Evolutionary conservation across 306 rosid genomes (phyloP).

Genomic region (Cicer judaicum): DNA sequence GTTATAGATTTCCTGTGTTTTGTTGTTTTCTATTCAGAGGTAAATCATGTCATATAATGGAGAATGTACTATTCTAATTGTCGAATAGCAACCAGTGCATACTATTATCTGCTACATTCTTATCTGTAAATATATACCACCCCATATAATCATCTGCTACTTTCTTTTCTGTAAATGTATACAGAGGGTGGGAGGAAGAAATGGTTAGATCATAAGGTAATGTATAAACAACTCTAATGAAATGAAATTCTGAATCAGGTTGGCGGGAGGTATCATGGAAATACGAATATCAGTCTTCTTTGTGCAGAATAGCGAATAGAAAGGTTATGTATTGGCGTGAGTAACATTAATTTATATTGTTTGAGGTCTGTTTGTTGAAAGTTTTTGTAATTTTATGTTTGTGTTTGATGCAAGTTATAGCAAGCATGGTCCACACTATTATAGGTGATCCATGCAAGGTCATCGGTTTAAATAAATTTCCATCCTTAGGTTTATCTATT

Average conservation of each 20-base stretch:
- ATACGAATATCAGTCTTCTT: neutral
- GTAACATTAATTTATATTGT: slow-evolving; percentile 25
- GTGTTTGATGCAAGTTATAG: neutral
- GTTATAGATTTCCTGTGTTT: slow-evolving; percentile 7
- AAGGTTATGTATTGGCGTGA: neutral
- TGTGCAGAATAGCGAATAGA: neutral
- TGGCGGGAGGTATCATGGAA: slow-evolving; percentile 4
- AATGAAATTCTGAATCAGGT: slow-evolving; percentile 28
- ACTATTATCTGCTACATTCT: neutral
- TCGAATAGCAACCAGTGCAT: neutral
- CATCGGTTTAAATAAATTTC: too few relatives aligned
- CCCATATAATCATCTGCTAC: neutral
- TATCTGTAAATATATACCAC: neutral
- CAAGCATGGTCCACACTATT: too few relatives aligned
- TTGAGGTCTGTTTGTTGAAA: slow-evolving; percentile 16
- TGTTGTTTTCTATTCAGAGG: neutral
- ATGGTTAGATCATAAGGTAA: neutral
- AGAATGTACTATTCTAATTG: neutral
- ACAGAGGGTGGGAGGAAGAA: neutral
- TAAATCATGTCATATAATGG: neutral
- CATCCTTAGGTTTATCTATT: too few relatives aligned
- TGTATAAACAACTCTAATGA: slow-evolving; percentile 16
- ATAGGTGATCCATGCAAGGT: too few relatives aligned
- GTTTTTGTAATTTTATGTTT: neutral
- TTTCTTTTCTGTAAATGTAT: neutral